Conservation (phyloP, 208 protist genomes). For the Acanthamoeba royreba region DNA sequence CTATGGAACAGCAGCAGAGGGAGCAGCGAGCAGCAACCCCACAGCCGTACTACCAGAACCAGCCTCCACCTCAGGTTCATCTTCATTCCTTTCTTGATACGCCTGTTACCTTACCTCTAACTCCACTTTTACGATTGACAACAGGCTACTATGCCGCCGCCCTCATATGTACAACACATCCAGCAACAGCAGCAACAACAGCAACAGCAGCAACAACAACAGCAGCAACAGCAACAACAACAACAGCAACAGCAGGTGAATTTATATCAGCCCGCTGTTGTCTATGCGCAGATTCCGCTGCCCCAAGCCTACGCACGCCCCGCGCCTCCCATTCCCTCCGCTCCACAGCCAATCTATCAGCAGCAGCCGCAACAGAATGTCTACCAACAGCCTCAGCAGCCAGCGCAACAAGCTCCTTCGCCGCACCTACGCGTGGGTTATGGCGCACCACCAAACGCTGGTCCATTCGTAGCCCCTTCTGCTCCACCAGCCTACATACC, state of each 20-base stretch:
- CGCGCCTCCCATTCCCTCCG: background rate
- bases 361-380: background rate
- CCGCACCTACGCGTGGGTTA: background rate
- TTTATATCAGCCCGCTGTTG: background rate
- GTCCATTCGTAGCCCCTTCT: background rate
- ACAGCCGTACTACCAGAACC: background rate
- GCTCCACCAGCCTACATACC: background rate
- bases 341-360: background rate
- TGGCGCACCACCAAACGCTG: background rate
- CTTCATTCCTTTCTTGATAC: background rate
- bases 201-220: background rate
- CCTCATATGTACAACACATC: conserved; percentile 22
- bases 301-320: background rate
- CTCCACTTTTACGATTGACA: background rate
- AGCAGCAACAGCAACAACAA: background rate
- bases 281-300: conserved; percentile 8
- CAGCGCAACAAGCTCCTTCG: background rate
- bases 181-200: background rate
- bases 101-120: background rate
- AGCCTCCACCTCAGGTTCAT: background rate
- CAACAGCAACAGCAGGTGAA: background rate
- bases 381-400: background rate
- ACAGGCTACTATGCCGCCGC: background rate
- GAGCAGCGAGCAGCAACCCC: background rate
- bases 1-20: background rate